Percentiles rank a stretch among this genome's conserved stretches.
These are phyloP conservation scores for Myxozyma kluyveri DNA, from an alignment of 805 yeast species.

Conservation along the genomic window DNA sequence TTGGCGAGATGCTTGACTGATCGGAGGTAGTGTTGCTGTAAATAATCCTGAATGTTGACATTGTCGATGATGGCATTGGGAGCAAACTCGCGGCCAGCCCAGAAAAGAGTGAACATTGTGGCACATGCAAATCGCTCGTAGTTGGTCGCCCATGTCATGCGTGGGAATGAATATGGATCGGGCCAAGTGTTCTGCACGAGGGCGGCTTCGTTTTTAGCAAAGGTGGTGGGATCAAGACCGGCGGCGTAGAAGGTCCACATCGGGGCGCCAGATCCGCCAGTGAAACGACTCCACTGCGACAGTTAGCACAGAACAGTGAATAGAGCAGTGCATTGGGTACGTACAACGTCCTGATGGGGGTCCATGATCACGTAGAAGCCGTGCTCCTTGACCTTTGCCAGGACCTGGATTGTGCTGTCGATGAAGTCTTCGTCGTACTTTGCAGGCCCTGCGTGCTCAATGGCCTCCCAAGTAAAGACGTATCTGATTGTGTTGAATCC, in stretches of 20 bases:
- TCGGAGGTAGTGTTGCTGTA: slow-evolving; percentile 60
- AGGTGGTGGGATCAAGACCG: slow-evolving; percentile 76
- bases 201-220: slow-evolving; percentile 74
- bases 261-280: slow-evolving; percentile 94
- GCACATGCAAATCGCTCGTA: slow-evolving; percentile 70
- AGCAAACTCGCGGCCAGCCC: slow-evolving; percentile 71
- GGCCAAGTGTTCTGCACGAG: slow-evolving; percentile 61
- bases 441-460: slow-evolving; percentile 87
- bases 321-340: slow-evolving; percentile 1
- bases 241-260: slow-evolving; percentile 89
- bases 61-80: slow-evolving; percentile 74
- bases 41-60: slow-evolving; percentile 69
- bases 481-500: slow-evolving; percentile 80
- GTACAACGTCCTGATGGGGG: slow-evolving; percentile 80
- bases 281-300: slow-evolving; percentile 68
- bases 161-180: slow-evolving; percentile 54
- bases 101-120: slow-evolving; percentile 83
- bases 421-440: slow-evolving; percentile 73
- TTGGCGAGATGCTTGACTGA: slow-evolving; percentile 52
- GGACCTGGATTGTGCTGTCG: slow-evolving; percentile 61
- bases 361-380: slow-evolving; percentile 80
- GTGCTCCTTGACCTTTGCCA: slow-evolving; percentile 54
- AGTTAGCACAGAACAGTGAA: neutral
- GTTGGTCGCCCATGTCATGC: slow-evolving; percentile 93
- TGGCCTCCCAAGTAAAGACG: slow-evolving; percentile 85